These are phyloP conservation scores for Aspergillus fumigatiaffinis DNA, from an alignment of 2,329 filamentous ascomycete species.

Conservation along the genomic window DNA sequence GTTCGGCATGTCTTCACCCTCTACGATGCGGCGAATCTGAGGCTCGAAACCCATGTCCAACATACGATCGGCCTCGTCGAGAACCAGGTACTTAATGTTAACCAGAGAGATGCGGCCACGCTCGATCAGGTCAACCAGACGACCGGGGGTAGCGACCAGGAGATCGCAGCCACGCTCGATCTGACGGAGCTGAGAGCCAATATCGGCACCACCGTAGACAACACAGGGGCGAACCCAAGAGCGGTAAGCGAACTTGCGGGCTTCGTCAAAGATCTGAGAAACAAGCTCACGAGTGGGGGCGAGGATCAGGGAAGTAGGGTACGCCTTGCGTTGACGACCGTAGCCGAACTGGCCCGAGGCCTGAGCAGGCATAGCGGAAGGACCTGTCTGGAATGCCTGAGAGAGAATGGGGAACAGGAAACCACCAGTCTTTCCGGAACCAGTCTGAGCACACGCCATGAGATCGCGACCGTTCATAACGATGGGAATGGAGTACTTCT, in stretches of 20 bases:
- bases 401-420: constrained; percentile 99
- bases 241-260: constrained; percentile 97
- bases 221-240: constrained; percentile 99
- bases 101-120: constrained; percentile 94
- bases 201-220: constrained; percentile 98
- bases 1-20: constrained; percentile 94
- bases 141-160: constrained; percentile 92
- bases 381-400: constrained; percentile 90
- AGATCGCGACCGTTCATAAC: constrained; percentile 97
- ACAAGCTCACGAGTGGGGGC: constrained; percentile 97
- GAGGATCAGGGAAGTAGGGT: constrained; percentile 91
- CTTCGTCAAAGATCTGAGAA: constrained; percentile 96
- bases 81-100: constrained; percentile 99
- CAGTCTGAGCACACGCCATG: constrained; percentile 99
- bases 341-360: constrained; percentile 64
- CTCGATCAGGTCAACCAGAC: constrained; percentile 96
- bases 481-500: constrained; percentile 99
- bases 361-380: constrained; percentile 62
- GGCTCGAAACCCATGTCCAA: constrained; percentile 99
- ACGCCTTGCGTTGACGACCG: constrained; percentile 94
- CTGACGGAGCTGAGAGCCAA: constrained; percentile 94
- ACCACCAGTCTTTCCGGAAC: constrained; percentile 99
- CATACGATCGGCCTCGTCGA: constrained; percentile 99
- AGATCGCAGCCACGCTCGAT: constrained; percentile 98
- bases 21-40: constrained; percentile 96